Percentiles rank a stretch among this genome's conserved stretches.
Evolutionary conservation across 192 early-diverging fungal species (phyloP).

Genomic region (Coemansia sp.): DNA sequence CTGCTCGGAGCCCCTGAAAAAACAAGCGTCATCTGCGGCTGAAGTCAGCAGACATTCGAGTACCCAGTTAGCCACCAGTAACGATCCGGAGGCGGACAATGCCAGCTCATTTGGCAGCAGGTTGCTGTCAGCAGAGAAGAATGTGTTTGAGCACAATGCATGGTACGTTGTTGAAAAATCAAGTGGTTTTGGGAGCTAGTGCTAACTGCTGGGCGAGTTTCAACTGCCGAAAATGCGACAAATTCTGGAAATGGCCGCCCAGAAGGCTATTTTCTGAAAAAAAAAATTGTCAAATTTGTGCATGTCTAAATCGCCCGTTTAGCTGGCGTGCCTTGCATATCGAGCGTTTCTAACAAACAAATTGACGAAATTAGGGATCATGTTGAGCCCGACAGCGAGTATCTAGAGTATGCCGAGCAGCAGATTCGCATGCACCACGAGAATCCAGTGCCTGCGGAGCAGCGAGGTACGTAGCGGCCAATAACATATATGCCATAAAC

Average conservation of each 20-base stretch:
- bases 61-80: conserved; percentile 7
- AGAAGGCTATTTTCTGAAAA: no score
- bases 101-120: conserved; percentile 69
- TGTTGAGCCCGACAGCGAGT: conserved; percentile 84
- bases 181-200: no score
- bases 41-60: conserved; percentile 18
- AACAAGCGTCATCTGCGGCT: conserved; percentile 43
- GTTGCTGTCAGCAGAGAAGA: conserved; percentile 64
- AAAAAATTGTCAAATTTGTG: no score
- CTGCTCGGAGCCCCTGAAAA: conserved; percentile 24
- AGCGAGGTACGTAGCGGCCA: conserved; percentile 27
- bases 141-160: conserved; percentile 89
- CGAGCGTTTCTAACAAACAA: no score
- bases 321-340: no score
- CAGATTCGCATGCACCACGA: conserved; percentile 72
- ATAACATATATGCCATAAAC: neutral
- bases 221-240: no score
- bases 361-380: conserved; percentile 72
- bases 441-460: conserved; percentile 61
- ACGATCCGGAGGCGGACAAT: conserved; percentile 8
- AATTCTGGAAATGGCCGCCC: no score
- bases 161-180: conserved; percentile 60
- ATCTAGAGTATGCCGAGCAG: conserved; percentile 71
- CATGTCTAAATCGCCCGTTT: no score
- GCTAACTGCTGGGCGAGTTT: no score